phyloP scores from a whole-genome alignment of 2,329 filamentous ascomycete genomes.

The Phoma sp. region DNA sequence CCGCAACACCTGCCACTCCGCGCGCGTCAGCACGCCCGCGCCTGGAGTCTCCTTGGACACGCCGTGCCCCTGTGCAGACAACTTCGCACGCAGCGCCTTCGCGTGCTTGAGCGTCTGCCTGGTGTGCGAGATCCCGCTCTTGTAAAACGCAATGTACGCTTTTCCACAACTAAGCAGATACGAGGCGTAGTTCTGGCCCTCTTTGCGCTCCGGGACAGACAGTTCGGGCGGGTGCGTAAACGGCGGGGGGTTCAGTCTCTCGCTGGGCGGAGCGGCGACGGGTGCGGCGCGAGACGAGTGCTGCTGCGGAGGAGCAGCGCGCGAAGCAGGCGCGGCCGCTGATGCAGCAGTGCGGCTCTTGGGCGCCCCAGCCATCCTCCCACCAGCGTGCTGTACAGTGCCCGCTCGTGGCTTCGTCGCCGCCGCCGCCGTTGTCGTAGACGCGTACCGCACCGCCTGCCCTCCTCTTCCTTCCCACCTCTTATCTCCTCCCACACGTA shows the following conservation, averaged over 20 bases:
- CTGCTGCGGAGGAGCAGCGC: background rate
- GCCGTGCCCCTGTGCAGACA: constrained; percentile 5
- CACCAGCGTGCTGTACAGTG: no score
- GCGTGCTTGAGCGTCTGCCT: constrained; percentile 66
- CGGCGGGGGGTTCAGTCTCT: constrained; percentile 70
- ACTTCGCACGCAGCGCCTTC: constrained; percentile 51
- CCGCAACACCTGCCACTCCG: constrained; percentile 72
- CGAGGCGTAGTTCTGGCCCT: constrained; percentile 53
- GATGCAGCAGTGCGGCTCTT: background rate
- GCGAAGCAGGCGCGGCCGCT: background rate
- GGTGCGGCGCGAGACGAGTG: background rate
- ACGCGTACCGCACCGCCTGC: constrained; percentile 1
- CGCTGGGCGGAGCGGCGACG: constrained; percentile 6
- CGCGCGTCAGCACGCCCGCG: constrained; percentile 59
- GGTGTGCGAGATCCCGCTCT: constrained; percentile 77
- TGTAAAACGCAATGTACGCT: constrained; percentile 85
- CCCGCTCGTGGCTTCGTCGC: background rate
- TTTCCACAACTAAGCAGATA: constrained; percentile 71
- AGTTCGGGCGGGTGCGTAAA: constrained; percentile 76
- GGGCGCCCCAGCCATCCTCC: background rate
- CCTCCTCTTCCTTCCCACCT: background rate
- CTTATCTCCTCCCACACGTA: background rate
- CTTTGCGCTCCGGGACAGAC: constrained; percentile 62
- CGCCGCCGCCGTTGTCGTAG: background rate
- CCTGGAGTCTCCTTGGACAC: background rate